A percentile compares a stretch with the other conserved stretches of the same genome.
Evolutionary conservation across 1,139 yeast species (phyloP).

Genomic region (Lodderomyces pseudojiufengensis): DNA sequence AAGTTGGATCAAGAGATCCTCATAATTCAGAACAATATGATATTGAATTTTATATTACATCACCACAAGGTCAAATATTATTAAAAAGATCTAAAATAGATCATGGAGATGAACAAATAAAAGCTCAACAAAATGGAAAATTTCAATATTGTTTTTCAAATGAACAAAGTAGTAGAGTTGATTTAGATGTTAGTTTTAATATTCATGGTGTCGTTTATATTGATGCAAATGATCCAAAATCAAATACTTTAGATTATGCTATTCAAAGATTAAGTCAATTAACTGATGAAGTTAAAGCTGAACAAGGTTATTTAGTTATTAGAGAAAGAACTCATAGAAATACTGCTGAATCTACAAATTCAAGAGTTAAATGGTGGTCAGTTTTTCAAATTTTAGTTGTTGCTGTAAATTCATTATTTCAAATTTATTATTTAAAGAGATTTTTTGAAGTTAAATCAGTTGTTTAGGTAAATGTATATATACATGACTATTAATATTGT

Average conservation of each 20-base stretch:
- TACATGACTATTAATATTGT: no score
- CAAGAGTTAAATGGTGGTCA: conserved; percentile 98
- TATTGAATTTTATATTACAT: conserved; percentile 65
- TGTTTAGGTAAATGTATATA: conserved; percentile 42
- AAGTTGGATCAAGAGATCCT: conserved; percentile 89
- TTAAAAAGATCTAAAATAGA: conserved; percentile 54
- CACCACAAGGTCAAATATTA: conserved; percentile 58
- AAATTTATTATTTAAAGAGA: conserved; percentile 87
- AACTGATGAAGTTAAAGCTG: conserved; percentile 85
- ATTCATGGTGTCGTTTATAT: conserved; percentile 90
- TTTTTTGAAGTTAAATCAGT: conserved; percentile 93
- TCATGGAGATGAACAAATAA: conserved; percentile 76
- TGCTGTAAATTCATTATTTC: conserved; percentile 82
- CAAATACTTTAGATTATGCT: conserved; percentile 82
- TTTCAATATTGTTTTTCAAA: conserved; percentile 89
- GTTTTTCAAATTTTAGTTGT: conserved; percentile 86
- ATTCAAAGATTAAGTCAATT: conserved; percentile 72
- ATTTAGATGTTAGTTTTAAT: conserved; percentile 92
- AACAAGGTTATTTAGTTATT: conserved; percentile 87
- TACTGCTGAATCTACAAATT: conserved; percentile 96
- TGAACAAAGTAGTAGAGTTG: conserved; percentile 66
- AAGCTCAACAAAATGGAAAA: conserved; percentile 66
- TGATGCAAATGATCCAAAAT: conserved; percentile 77
- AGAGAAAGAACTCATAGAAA: conserved; percentile 98
- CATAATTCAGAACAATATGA: conserved; percentile 70